Base-by-base conservation (phyloP, 306 rosid genomes). In the Vachellia collinsii region DNA sequence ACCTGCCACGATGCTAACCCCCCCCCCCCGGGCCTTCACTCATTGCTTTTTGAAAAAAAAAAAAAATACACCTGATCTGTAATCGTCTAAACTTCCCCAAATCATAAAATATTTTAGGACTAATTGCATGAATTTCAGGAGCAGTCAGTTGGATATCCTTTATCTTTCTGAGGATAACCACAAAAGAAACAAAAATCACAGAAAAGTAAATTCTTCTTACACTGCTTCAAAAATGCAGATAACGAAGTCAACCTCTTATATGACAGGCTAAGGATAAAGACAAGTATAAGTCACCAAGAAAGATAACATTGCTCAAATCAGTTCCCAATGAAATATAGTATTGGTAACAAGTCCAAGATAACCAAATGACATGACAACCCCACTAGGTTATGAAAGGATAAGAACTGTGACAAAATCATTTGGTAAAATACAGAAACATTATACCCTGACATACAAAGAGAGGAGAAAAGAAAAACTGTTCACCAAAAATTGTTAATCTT, bases 381-480 rank as follows among this genome's bases (percentile, higher is more conserved):
- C 39, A 41, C 59, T 29, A 17, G 53, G 67, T 36, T 39, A 70
- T 36, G 79, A 63, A 70, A 47, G 69, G 67, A 56, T 54, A 71
- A 77, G 6, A 82, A 70, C 29, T 37, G 53, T 38, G 72, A 25
- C 10, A 77, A 77, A 77, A 73, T 37, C 58, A 75, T 48, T 61
- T 70, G 41, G 46, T 36, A 65, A 80, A 58, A 73, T 58, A 77
- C 53, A 43, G 77, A 73, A 72, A 37, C 41, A 34, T 59, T 6
- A 69, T 68, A 53, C 29, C 38, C 66, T 63, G 59, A 62, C 72
- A 70, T 69, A 23, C 38, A 48, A 25, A 51, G 39, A 38, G 75
- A 4, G 42, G 42, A 38, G 34, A 29, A 29, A 29, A 29, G 34
- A 29, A 29, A 29, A 61, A 51, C 41, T 80, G 63, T 77, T 74